Evolutionary conservation across 129 eudicot genomes (phyloP), one percentile per base, ranked within the genome.

Genomic region (Flaveria sonorensis): DNA sequence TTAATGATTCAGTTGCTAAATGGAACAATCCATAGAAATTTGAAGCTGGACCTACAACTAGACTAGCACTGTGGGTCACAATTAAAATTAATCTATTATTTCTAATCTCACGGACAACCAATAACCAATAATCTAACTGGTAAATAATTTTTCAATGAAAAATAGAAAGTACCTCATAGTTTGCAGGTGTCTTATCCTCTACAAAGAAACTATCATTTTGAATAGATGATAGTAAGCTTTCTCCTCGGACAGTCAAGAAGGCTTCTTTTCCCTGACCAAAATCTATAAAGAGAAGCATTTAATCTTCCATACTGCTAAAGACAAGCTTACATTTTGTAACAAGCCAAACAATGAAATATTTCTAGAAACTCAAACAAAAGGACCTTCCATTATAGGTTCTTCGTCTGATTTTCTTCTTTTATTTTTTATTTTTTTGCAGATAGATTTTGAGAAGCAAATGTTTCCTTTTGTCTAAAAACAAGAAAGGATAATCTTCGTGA

Each of bases 181-280:
- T 81, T 56, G 86, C 68, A 68, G 87, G 67, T 65, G 77, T 79
- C 80, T 83, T 82, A 68, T 86, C 89, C 18, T 88, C 96, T 65
- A 81, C 78, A 16, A 80, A 75, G 71, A 93, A 93, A 79, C 71
- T 81, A 66, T 87, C 96, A 60, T 82, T 96, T 23, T 76, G 74
- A n/a, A 66, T 63, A 88, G 90, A 82, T 57, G 92, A 88, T 28
- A 82, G 52, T n/a, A 88, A 80, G 77, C 81, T 84, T 88, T 93
- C 87, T 56, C 98, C 92, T 84, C 81, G 81, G 21, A 82, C 91
- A 52, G 84, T 63, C 73, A 93, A 88, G 77, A 87, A 77, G 36
- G 94, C 56, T 20, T 88, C 91, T 68, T 85, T 74, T 62, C 87
- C 96, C 84, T 82, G 88, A 73, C 82, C 77, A 76, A 87, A 87